Evolutionary conservation across 306 rosid species (phyloP), one percentile per base, ranked within the genome.

Genomic region (Spatholobus suberectus): DNA sequence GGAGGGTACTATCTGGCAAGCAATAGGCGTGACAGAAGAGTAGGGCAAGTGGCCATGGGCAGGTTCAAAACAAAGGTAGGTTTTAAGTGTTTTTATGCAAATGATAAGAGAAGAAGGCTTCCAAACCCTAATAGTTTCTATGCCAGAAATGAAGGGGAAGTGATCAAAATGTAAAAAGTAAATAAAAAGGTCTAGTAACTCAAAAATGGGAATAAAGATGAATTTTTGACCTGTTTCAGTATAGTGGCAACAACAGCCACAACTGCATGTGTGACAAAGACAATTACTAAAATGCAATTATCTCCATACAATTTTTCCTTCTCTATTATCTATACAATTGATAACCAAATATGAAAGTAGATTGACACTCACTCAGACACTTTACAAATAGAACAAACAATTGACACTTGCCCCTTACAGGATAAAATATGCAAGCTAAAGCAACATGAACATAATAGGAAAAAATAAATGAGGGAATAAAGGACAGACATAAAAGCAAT

Each of bases 231-330:
- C 69, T 23, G 18, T 57, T 75, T 35, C 15, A 24, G 20, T 57
- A 13, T 40, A 57, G 20, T 18, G 27, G 44, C 10, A 46, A 2
- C 38, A 23, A 24, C 24, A n/a, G n/a, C 4, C 73, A 68, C 49
- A 66, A n/a, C 14, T 4, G 2, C 18, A 10, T n/a, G 73, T 67
- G 17, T 21, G 41, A 66, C 76, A 63, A 84, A 66, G 71, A 38
- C 21, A 66, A 62, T 51, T 72, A 51, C 73, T 34, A 40, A 7
- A 49, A 76, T 8, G 76, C 70, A 75, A 80, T 4, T 35, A 69
- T 80, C 43, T 70, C 70, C 54, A 67, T 49, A 69, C 59, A 44
- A 11, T 12, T 70, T 32, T 70, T 70, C 74, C 29, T 38, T 51
- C 17, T 18, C 49, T 15, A 65, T 14, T 20, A 27, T 40, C 38